Evolutionary conservation across 768 basidiomycete genomes (phyloP).

Genomic region (Suillus plorans): DNA sequence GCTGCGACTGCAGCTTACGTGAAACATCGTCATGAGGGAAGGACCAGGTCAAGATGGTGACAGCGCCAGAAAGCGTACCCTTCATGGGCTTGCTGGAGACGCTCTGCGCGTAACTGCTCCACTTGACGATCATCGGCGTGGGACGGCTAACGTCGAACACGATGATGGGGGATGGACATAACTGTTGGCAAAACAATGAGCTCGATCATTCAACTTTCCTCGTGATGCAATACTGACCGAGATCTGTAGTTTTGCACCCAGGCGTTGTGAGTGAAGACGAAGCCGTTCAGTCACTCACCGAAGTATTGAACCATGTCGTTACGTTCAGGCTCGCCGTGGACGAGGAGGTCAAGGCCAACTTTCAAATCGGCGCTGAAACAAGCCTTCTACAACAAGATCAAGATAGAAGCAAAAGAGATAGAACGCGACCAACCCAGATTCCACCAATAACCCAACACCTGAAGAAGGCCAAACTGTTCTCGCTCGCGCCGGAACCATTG

Average conservation of each 20-base stretch:
- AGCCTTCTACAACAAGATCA: too few species aligned
- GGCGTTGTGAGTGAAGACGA: conserved; percentile 97
- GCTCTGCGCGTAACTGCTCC: conserved; percentile 97
- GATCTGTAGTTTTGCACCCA: conserved; percentile 99
- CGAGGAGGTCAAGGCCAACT: conserved; percentile 96
- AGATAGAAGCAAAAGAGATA: too few species aligned
- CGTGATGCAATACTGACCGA: conserved; percentile 51
- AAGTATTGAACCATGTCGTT: conserved; percentile 99
- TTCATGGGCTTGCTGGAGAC: conserved; percentile 95
- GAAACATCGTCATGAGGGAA: conserved; percentile 99
- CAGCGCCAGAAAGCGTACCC: conserved; percentile 98
- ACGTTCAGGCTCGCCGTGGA: conserved; percentile 98
- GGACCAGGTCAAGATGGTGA: conserved; percentile 99
- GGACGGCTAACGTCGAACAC: conserved; percentile 97
- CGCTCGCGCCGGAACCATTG: too few species aligned
- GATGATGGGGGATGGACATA: conserved; percentile 98
- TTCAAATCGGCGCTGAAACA: too few species aligned
- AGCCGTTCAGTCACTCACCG: conserved; percentile 91
- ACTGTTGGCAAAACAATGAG: conserved; percentile 34
- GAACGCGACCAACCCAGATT: too few species aligned
- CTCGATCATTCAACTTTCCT: conserved; percentile 6
- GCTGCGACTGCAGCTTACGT: conserved; percentile 96
- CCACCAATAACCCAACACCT: too few species aligned
- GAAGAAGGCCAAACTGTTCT: too few species aligned
- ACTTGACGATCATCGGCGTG: conserved; percentile 90